These are phyloP conservation scores for Erodium maritimum DNA, from an alignment of 345 rosid genomes.

Conservation along the genomic window DNA sequence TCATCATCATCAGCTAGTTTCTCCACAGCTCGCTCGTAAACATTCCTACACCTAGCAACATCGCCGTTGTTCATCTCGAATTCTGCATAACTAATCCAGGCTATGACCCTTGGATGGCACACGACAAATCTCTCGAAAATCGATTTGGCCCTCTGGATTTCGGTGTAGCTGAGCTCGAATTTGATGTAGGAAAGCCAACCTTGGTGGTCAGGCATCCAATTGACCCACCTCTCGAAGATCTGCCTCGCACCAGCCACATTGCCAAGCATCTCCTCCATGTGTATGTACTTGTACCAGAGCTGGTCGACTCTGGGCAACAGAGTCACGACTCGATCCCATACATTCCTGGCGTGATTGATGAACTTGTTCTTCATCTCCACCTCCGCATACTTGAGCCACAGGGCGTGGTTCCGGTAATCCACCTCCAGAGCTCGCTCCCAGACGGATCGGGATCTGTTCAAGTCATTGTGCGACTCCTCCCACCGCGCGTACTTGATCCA, in stretches of 20 bases:
- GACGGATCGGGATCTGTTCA: conserved; percentile 64
- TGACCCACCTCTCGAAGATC: too few species aligned
- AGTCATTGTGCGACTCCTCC: conserved; percentile 94
- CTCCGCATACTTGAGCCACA: too few species aligned
- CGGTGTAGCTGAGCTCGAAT: conserved; percentile 66
- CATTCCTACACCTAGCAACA: conserved; percentile 41
- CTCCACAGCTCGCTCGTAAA: conserved; percentile 72
- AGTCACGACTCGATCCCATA: conserved; percentile 77
- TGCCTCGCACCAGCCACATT: too few species aligned
- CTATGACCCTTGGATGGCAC: conserved; percentile 58
- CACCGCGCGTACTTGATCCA: conserved; percentile 83
- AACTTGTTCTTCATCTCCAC: conserved; percentile 90
- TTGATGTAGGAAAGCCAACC: too few species aligned
- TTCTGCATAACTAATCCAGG: conserved; percentile 63
- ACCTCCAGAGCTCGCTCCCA: conserved; percentile 84
- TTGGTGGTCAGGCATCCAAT: too few species aligned
- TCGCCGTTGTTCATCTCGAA: conserved; percentile 87
- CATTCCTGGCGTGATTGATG: conserved; percentile 66
- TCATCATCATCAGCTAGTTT: conserved; percentile 70
- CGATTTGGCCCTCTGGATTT: conserved; percentile 45
- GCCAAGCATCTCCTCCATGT: conserved; percentile 90
- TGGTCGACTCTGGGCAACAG: conserved; percentile 75
- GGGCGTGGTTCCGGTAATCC: conserved; percentile 60
- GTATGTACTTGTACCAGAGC: conserved; percentile 85
- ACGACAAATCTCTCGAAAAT: conserved; percentile 61